Conservation (phyloP, 495 filamentous ascomycete genomes). For the Penicillium herquei region DNA sequence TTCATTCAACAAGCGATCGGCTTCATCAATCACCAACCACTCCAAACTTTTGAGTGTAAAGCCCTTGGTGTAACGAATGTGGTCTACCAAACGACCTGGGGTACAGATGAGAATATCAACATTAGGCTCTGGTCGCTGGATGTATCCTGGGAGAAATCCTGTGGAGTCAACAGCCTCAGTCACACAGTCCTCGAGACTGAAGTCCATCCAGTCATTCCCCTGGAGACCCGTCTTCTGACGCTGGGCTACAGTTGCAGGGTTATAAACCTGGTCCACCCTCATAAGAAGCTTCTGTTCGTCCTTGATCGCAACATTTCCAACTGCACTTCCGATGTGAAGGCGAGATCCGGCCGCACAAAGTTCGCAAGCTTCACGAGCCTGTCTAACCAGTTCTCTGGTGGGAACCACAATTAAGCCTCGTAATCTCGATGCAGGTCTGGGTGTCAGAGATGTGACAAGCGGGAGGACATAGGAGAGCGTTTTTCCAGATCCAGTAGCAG, state of each 20-base stretch:
- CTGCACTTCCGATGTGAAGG: constrained; percentile 74
- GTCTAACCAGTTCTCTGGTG: constrained; percentile 83
- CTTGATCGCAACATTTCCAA: constrained; percentile 73
- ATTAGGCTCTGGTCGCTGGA: constrained; percentile 61
- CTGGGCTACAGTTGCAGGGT: constrained; percentile 51
- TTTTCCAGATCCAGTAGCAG: constrained; percentile 91
- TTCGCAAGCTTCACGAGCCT: constrained; percentile 72
- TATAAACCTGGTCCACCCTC: constrained; percentile 57
- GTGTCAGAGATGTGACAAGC: constrained; percentile 69
- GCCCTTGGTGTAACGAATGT: constrained; percentile 79
- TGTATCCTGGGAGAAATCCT: constrained; percentile 55
- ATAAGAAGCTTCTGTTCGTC: constrained; percentile 72
- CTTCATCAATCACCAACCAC: constrained; percentile 94
- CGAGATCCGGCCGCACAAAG: constrained; percentile 61
- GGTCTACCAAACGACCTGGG: constrained; percentile 88
- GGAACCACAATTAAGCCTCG: constrained; percentile 82
- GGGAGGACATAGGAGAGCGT: constrained; percentile 90
- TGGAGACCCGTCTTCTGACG: constrained; percentile 38
- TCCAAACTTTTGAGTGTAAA: constrained; percentile 76
- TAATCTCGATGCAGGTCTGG: constrained; percentile 57
- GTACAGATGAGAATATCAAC: constrained; percentile 91
- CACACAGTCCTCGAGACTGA: constrained; percentile 44
- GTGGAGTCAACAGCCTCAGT: constrained; percentile 38
- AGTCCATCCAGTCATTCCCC: constrained; percentile 48
- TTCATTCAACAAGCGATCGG: constrained; percentile 86